A percentile compares a stretch with the other conserved stretches of the same genome.
phyloP scores from a whole-genome alignment of 305 asterid species.

The Fraxinus velutina region DNA sequence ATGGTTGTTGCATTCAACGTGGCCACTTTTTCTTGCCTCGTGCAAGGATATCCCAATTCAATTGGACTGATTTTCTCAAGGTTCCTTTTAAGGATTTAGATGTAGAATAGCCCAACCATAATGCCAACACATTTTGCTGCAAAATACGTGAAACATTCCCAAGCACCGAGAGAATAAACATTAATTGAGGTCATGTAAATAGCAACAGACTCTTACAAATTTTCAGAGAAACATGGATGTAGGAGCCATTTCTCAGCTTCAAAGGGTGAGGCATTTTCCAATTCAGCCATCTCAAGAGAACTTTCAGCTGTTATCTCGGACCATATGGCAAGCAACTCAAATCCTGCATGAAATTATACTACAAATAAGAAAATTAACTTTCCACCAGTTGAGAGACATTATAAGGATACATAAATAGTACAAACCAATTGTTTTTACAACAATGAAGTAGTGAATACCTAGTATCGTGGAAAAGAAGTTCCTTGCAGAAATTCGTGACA shows the following conservation, averaged over 20 bases:
- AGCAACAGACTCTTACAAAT: constrained; percentile 52
- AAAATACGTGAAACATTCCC: not conserved
- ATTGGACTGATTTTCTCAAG: not conserved
- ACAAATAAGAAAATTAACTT: not conserved
- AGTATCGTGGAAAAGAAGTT: not conserved
- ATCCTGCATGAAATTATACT: constrained; percentile 40
- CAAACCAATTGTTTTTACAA: not conserved
- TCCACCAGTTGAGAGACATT: not conserved
- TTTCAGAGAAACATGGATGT: constrained; percentile 53
- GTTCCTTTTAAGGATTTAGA: constrained; percentile 12
- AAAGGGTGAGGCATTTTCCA: constrained; percentile 73
- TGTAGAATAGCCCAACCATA: not conserved
- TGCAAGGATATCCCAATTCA: not conserved
- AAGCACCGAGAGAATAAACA: not conserved
- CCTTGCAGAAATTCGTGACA: not conserved
- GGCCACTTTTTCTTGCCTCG: not conserved
- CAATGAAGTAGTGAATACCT: not conserved
- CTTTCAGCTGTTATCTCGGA: constrained; percentile 65
- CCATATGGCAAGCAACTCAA: constrained; percentile 68
- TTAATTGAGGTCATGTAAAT: not conserved
- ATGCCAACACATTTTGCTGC: not conserved
- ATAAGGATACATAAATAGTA: not conserved
- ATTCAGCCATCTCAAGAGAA: constrained; percentile 86
- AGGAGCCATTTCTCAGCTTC: constrained; percentile 92
- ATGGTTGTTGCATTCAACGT: not conserved